A percentile compares a stretch with the other conserved stretches of the same genome.
Evolutionary conservation across 495 filamentous ascomycete genomes (phyloP).

Genomic region (Daldinia grandis): DNA sequence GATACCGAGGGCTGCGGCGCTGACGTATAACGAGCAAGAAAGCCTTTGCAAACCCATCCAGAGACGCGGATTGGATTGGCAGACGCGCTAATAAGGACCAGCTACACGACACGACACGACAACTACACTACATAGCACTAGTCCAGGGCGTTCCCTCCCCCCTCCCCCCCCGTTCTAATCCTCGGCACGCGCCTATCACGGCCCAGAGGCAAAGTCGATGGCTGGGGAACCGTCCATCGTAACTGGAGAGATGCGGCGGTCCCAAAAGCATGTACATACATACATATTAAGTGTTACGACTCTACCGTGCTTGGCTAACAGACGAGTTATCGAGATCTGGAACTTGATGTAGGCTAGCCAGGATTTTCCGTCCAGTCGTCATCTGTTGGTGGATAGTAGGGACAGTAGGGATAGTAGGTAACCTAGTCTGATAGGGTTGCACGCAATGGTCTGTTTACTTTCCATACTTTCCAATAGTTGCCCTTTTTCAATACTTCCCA

Average conservation of each 20-base stretch:
- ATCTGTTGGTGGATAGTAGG: conserved; percentile 20
- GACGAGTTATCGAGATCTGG: conserved; percentile 37
- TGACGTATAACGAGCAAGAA: conserved; percentile 22
- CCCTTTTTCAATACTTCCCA: conserved; percentile 14
- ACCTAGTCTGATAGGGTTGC: conserved; percentile 28
- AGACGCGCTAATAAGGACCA: conserved; percentile 5
- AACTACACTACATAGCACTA: neutral
- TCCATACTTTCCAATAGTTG: neutral
- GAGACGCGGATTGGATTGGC: neutral
- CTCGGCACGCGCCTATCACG: conserved; percentile 24
- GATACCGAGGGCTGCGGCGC: conserved; percentile 26
- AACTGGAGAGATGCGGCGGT: conserved; percentile 27
- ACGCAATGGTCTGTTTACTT: conserved; percentile 42
- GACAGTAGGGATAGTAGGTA: conserved; percentile 11
- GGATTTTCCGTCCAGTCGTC: conserved; percentile 10
- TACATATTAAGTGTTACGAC: conserved; percentile 29
- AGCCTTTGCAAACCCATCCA: neutral
- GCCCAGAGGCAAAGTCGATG: conserved; percentile 6
- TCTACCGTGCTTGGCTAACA: conserved; percentile 24
- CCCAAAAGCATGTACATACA: conserved; percentile 10
- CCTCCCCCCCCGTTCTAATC: conserved; percentile 14
- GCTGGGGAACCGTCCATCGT: conserved; percentile 12
- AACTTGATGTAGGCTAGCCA: conserved; percentile 7
- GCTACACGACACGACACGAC: neutral
- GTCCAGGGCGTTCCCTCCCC: neutral